Conservation (phyloP, 192 early-diverging fungal genomes). For the Backusella luteola region DNA sequence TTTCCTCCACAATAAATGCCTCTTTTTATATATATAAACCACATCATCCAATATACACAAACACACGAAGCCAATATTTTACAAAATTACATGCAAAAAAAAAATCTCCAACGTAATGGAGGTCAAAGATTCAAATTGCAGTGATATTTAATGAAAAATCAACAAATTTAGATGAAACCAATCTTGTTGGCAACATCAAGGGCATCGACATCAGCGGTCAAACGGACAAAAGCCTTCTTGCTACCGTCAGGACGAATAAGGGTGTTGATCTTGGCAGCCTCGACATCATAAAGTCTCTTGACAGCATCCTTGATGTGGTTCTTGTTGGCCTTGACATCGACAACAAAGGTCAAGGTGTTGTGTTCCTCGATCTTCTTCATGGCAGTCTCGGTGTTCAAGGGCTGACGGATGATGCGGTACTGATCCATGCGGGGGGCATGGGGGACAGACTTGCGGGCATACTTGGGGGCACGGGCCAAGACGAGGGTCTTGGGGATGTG, state of each 20-base stretch:
- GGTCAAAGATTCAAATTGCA: background rate
- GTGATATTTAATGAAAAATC: background rate
- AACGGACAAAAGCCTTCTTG: constrained; percentile 99
- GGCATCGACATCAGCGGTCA: constrained; percentile 96
- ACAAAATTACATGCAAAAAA: background rate
- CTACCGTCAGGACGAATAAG: constrained; percentile 93
- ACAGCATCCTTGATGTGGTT: constrained; percentile 97
- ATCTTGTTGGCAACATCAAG: constrained; percentile 95
- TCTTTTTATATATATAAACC: background rate
- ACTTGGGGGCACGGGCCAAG: constrained; percentile 88
- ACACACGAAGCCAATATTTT: too few relatives aligned
- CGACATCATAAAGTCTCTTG: constrained; percentile 96
- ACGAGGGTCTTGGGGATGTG: constrained; percentile 94
- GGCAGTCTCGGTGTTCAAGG: constrained; percentile 96
- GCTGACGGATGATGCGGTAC: constrained; percentile 87
- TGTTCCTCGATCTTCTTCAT: constrained; percentile 99
- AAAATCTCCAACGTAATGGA: background rate
- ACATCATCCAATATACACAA: background rate
- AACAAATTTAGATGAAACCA: constrained; percentile 51
- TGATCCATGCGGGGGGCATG: constrained; percentile 81
- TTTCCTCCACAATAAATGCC: background rate
- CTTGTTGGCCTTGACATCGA: constrained; percentile 98
- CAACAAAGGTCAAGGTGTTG: constrained; percentile 99
- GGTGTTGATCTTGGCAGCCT: constrained; percentile 95
- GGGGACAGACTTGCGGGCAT: constrained; percentile 86